Conservation (phyloP, 1,139 yeast species). For the Pichia sp. region DNA sequence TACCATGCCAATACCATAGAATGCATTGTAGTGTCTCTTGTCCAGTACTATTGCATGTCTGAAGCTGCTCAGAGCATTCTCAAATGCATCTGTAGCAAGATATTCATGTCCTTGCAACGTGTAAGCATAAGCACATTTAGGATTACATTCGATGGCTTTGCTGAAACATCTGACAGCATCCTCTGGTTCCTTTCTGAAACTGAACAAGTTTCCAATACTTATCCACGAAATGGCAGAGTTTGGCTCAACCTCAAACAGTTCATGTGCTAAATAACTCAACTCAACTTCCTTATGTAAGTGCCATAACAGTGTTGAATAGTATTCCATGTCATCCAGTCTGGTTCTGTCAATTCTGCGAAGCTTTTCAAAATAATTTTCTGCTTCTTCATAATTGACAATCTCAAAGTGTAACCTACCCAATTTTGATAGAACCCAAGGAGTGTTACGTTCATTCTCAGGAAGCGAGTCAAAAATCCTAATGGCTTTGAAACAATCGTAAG, state of each 20-base stretch:
- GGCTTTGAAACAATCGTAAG: constrained; percentile 79
- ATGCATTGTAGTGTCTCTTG: constrained; percentile 85
- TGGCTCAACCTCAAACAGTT: constrained; percentile 60
- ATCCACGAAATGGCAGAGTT: constrained; percentile 84
- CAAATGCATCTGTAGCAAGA: constrained; percentile 84
- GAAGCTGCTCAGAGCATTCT: constrained; percentile 82
- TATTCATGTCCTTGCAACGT: constrained; percentile 94
- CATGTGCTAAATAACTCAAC: constrained; percentile 77
- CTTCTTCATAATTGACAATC: constrained; percentile 76
- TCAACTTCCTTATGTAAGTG: constrained; percentile 83
- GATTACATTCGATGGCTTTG: constrained; percentile 61
- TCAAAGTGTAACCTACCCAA: constrained; percentile 83
- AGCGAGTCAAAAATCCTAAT: constrained; percentile 62
- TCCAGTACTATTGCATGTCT: constrained; percentile 74
- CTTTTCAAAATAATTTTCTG: constrained; percentile 59
- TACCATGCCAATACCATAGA: constrained; percentile 96
- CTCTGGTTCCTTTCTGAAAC: constrained; percentile 79
- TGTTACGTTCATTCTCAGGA: constrained; percentile 59
- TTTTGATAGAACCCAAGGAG: constrained; percentile 85
- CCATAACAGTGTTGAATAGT: constrained; percentile 88
- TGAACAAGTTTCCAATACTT: constrained; percentile 82
- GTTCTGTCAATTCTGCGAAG: constrained; percentile 71
- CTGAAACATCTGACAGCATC: constrained; percentile 87
- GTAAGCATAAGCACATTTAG: constrained; percentile 80
- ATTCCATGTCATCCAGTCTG: constrained; percentile 86